Evolutionary conservation across 768 basidiomycete genomes (phyloP), one percentile per base, ranked within the genome.

Genomic region (Mycena epipterygia): DNA sequence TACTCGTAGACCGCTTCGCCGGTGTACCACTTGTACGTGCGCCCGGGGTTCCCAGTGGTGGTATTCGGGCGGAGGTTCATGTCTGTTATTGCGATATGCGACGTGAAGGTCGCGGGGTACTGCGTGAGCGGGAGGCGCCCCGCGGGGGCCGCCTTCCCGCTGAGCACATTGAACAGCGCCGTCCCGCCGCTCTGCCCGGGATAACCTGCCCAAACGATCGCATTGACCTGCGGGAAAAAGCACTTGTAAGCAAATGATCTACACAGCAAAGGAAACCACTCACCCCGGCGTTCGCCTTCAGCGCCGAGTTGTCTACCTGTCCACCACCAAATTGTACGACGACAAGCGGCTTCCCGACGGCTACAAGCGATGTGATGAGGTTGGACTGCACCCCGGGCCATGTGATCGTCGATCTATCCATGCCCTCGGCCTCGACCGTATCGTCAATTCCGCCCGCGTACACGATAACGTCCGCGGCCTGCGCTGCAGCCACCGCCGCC

Each of bases 11-110:
- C 80, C 11, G 88, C 83, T 14, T 79, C 79, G n/a, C 83, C 88
- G 32, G 79, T 81, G 79, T 86, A 89, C 88, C 88, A 90, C 70
- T 85, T 87, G 78, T 89, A 89, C 6, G 88, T 89, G 44, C 88
- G 83, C 12, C 89, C 88, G 0, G 89, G 88, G 67, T 83, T 87
- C 16, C 48, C 48, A 12, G 48, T 39, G 58, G 80, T 80, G 29
- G 77, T 74, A 70, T 80, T 84, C 2, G 88, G 87, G 19, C 86
- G 88, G 33, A 89, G 77, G 3, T 75, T 81, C 88, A 90, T 90
- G 77, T 90, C 87, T 5, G 89, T 89, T 88, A 89, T 89, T 1
- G 80, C 79, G 17, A 89, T 80, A 68, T 87, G 80, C 55, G 83
- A 74, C 23, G 83, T 80, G 74, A 86, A 89, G 57, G 75, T 80